Evolutionary conservation across 2,329 filamentous ascomycete species (phyloP).

Genomic region (Domatiomyces catenatus): DNA sequence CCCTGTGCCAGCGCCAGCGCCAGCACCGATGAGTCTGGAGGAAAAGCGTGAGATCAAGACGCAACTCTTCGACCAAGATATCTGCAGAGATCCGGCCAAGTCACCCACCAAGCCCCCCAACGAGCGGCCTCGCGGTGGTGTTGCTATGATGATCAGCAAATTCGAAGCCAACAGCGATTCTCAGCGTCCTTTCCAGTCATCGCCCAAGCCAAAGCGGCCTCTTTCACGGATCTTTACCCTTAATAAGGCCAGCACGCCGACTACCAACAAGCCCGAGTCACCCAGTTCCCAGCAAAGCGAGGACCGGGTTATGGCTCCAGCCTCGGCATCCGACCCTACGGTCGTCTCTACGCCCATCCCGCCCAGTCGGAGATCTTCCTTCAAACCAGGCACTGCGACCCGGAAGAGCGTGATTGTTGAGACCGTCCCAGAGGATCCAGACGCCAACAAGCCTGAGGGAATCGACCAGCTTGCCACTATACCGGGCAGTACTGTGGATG

Average conservation of each 20-base stretch:
- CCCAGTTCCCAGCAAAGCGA: background rate
- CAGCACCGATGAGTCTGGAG: background rate
- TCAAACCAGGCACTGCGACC: conserved; percentile 14
- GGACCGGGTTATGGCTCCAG: background rate
- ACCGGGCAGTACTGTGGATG: background rate
- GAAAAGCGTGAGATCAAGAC: background rate
- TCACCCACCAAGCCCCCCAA: background rate
- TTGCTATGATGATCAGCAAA: conserved; percentile 11
- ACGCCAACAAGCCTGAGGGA: background rate
- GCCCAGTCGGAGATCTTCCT: conserved; percentile 10
- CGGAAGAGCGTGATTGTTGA: conserved; percentile 6
- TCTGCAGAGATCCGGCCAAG: background rate
- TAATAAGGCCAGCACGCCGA: background rate
- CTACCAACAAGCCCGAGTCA: background rate
- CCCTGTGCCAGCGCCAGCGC: background rate
- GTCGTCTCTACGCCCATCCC: background rate
- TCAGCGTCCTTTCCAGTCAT: conserved; percentile 4
- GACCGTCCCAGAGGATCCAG: background rate
- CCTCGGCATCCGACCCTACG: background rate
- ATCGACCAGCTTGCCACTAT: background rate
- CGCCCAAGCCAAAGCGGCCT: conserved; percentile 6
- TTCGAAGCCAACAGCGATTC: conserved; percentile 5
- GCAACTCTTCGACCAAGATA: background rate
- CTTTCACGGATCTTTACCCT: background rate
- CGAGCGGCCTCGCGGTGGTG: background rate